Conservation (phyloP, 441 rosid genomes). For the Manihot esculenta region DNA sequence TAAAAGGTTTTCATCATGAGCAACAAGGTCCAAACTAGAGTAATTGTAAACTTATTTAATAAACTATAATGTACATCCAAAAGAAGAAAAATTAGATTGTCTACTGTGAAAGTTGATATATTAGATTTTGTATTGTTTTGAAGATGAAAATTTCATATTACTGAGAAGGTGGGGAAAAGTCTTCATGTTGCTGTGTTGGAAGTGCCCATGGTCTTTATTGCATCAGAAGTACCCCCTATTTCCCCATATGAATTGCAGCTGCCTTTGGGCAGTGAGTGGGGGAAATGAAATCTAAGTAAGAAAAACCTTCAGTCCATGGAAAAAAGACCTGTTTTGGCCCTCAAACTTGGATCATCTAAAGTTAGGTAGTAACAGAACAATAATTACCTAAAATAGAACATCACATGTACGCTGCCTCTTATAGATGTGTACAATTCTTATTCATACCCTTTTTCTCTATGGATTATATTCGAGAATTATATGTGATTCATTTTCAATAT, state of each 20-base stretch:
- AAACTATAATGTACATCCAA: not conserved
- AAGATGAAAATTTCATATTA: not conserved
- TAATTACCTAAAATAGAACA: constrained; percentile 6
- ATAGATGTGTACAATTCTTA: not conserved
- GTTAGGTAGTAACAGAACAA: not conserved
- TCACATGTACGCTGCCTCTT: not conserved
- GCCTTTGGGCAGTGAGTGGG: not conserved
- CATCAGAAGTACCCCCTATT: not conserved
- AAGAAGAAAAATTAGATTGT: not conserved
- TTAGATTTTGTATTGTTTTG: not conserved
- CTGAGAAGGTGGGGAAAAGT: not conserved
- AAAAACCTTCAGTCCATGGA: not conserved
- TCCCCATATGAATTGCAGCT: not conserved
- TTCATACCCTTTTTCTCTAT: not conserved
- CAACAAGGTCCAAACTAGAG: not conserved
- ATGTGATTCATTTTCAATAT: constrained; percentile 16
- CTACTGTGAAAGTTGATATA: not conserved
- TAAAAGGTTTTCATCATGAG: not conserved
- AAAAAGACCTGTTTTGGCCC: not conserved
- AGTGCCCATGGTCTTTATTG: no score
- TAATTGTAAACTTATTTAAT: constrained; percentile 14
- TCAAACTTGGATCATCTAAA: not conserved
- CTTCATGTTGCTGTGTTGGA: not conserved
- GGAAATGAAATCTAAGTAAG: not conserved
- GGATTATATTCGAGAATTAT: not conserved